Conservation (phyloP, 208 protist species). For the Acanthamoeba comandoni region DNA sequence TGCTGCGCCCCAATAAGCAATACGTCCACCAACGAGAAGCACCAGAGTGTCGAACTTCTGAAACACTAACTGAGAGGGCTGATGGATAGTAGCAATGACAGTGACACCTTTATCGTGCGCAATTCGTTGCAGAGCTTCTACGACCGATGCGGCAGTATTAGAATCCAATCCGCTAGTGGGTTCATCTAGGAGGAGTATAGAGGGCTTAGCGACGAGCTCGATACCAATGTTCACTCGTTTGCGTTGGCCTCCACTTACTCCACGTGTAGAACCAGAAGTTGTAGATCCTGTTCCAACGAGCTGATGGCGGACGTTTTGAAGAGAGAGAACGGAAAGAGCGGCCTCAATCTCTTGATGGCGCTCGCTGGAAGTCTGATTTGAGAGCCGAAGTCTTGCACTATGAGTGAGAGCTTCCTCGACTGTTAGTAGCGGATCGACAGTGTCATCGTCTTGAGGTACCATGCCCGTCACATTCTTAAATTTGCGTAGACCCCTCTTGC, state of each 20-base stretch:
- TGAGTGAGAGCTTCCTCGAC: background rate
- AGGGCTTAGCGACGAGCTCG: background rate
- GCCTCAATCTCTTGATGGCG: background rate
- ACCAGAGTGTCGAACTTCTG: constrained; percentile 88
- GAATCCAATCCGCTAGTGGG: constrained; percentile 3
- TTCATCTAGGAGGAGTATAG: background rate
- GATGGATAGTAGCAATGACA: constrained; percentile 40
- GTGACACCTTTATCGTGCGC: background rate
- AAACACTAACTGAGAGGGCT: constrained; percentile 73
- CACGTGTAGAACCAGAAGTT: background rate
- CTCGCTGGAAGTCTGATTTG: background rate
- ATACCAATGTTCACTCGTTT: background rate
- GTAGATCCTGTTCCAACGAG: no score
- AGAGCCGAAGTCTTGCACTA: background rate
- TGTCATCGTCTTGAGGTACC: no score
- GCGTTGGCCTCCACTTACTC: background rate
- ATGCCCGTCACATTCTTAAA: no score
- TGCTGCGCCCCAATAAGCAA: constrained; percentile 39
- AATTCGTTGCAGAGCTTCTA: background rate
- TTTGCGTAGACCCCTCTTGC: no score
- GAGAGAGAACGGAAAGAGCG: background rate
- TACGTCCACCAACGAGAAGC: constrained; percentile 77
- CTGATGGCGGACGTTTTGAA: background rate
- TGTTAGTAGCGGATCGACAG: no score
- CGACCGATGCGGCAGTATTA: background rate